A percentile compares a stretch with the other conserved stretches of the same genome.
phyloP scores from a whole-genome alignment of 805 yeast species.

The Danielozyma ontarioensis region DNA sequence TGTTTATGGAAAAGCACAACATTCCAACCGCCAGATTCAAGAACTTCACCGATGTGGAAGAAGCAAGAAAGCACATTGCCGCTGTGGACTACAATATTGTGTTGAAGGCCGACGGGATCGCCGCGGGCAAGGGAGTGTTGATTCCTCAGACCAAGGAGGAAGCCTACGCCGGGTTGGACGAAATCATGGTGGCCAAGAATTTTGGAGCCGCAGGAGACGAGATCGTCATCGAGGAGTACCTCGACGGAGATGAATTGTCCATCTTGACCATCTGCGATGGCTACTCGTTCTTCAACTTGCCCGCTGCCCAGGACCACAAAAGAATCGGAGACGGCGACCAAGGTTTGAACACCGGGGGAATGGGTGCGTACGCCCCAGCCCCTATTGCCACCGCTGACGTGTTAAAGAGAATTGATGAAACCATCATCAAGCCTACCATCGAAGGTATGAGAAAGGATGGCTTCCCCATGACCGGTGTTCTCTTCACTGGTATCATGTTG shows the following conservation, averaged over 20 bases:
- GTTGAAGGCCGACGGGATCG: conserved; percentile 95
- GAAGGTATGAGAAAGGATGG: conserved; percentile 96
- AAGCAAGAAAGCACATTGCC: conserved; percentile 68
- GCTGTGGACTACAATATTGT: conserved; percentile 72
- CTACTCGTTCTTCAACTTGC: conserved; percentile 81
- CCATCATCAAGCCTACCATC: conserved; percentile 85
- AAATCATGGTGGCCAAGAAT: conserved; percentile 82
- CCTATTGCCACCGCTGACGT: conserved; percentile 84
- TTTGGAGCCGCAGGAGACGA: conserved; percentile 92
- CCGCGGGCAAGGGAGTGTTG: conserved; percentile 98
- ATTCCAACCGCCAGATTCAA: conserved; percentile 93
- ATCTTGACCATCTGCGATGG: conserved; percentile 92
- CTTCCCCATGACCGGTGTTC: conserved; percentile 89
- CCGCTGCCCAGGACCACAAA: conserved; percentile 98
- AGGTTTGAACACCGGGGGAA: conserved; percentile 97
- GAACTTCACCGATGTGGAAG: conserved; percentile 72
- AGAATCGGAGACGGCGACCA: conserved; percentile 89
- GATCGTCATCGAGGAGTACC: conserved; percentile 90
- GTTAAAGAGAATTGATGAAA: conserved; percentile 61
- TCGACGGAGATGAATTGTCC: conserved; percentile 96
- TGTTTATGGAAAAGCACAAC: conserved; percentile 84
- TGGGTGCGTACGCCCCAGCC: conserved; percentile 99
- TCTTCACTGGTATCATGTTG: conserved; percentile 93
- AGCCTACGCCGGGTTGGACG: conserved; percentile 77
- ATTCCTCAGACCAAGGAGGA: conserved; percentile 83